Evolutionary conservation across 257 asterid genomes (phyloP), one percentile per base, ranked within the genome.

Genomic region (Solanum dulcamara): DNA sequence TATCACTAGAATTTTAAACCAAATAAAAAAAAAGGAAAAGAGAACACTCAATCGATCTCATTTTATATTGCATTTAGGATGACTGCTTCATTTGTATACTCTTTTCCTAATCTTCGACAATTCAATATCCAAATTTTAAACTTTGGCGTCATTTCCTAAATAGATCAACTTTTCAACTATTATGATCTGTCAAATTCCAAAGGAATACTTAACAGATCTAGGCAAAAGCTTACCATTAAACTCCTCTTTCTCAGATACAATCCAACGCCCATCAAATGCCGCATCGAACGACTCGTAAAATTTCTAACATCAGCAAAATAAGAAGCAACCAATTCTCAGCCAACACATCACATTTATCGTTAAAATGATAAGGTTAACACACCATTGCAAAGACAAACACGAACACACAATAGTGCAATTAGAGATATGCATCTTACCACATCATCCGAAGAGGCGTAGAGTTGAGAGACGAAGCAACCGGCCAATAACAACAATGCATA

Each of bases 241-340:
- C 6, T 93, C 98, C 85, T 88, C 91, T 85, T 94, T 94, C 90
- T 92, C 92, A 33, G 98, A 95, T 40, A 85, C 97, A 55, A 91
- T 87, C 98, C 98, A 97, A 55, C 95, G 90, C 37, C 97, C 98
- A 12, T 92, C 96, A 53, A 95, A 92, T 24, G 91, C 70, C 89
- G 89, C 96, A 74, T 95, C 98, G 80, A 97, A 97, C 42, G 98
- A 84, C 86, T 97, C 99, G 88, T 95, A 92, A 72, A 95, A 91
- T 91, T 75, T 91, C 99, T 97, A 86, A 55, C 89, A 82, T 66
- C 74, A 62, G 5, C 75, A 81, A n/a, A 32, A 4, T 87, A 71
- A 20, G 30, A 40, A 14, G 75, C 62, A 87, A 67, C 66, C 0
- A 26, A 32, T 75, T 62, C 30, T 72, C 55, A 72, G 55, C 55